Base-by-base conservation (phyloP, 2,329 filamentous ascomycete species). In the Penicillium sp. region DNA sequence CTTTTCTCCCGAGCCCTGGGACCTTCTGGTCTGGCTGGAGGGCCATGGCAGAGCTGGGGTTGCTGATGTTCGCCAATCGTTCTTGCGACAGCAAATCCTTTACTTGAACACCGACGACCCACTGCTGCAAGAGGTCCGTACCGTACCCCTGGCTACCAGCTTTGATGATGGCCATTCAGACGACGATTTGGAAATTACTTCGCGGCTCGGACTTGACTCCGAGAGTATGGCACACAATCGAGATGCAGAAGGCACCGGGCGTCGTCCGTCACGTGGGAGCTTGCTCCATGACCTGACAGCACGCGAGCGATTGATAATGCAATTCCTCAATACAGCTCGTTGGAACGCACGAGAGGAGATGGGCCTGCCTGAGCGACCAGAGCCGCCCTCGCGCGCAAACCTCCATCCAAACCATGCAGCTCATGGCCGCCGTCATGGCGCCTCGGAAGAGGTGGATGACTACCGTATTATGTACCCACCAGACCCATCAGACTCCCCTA, bases 1-100 rank as follows among this genome's bases (percentile, higher is more conserved):
- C 1, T 99, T 99, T 73, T 92, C 91, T 4, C 93, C 94, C 0
- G 90, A 90, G 1, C 91, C 93, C 0, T 94, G 89, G 81, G 94
- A 97, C 72, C 84, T 99, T 17, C 80, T 99, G 42, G 90, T 96
- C 6, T 98, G 95, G 93, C 91, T 92, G 8, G 95, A 99, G 75
- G 91, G 96, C 69, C 88, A 90, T 63, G 80, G 80, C 15, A 73
- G 77, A 62, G 77, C 77, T 47, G 80, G 80, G 7, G 67, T 82
- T 58, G 78, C 79, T 35, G 80, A 82, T 67, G 69, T 82, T 51
- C 79, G 80, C 41, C 78, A 78, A 59, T 70, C 69, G n/a, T 82
- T 81, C 59, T 66, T 73, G 34, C 75, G 80, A 50, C 72, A 78
- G 54, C 80, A 82, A 62, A 73, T 78, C 22, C 61, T 82, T 14